These are phyloP conservation scores for Orbilia blumenaviensis DNA, from an alignment of 2,329 filamentous ascomycete genomes.

Conservation along the genomic window DNA sequence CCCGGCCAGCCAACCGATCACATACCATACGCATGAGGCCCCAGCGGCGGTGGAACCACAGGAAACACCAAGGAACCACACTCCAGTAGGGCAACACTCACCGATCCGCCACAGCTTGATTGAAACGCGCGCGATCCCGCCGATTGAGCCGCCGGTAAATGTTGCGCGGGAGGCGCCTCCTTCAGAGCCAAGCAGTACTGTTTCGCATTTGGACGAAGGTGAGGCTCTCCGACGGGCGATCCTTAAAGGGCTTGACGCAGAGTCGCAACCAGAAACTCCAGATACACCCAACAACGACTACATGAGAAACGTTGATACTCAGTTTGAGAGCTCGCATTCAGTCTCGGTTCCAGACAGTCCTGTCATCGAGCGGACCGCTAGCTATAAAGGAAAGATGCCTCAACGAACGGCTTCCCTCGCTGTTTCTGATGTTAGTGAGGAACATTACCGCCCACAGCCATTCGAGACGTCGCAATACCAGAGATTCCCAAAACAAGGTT, in stretches of 20 bases:
- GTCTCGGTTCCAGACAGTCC: slow-evolving; percentile 29
- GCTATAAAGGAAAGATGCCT: slow-evolving; percentile 48
- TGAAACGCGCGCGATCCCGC: background rate
- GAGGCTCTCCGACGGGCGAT: slow-evolving; percentile 42
- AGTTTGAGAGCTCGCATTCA: slow-evolving; percentile 21
- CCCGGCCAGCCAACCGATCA: slow-evolving; percentile 2
- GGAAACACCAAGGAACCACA: background rate
- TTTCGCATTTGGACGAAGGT: slow-evolving; percentile 21
- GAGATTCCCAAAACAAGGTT: slow-evolving; percentile 43
- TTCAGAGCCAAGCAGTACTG: slow-evolving; percentile 5
- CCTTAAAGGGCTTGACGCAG: slow-evolving; percentile 35
- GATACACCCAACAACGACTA: slow-evolving; percentile 39
- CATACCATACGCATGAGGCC: background rate
- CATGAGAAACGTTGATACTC: slow-evolving; percentile 10
- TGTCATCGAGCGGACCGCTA: slow-evolving; percentile 24
- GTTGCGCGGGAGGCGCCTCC: background rate
- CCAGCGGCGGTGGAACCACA: background rate
- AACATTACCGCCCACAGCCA: slow-evolving; percentile 39
- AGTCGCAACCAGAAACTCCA: slow-evolving; percentile 39
- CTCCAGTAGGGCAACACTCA: background rate
- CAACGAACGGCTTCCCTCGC: slow-evolving; percentile 37
- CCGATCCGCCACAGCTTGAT: background rate
- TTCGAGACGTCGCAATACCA: slow-evolving; percentile 44
- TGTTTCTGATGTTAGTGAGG: slow-evolving; percentile 44
- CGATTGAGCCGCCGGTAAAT: slow-evolving; percentile 1